These are phyloP conservation scores for Artemisia annua DNA, from an alignment of 129 eudicot genomes.

Conservation along the genomic window DNA sequence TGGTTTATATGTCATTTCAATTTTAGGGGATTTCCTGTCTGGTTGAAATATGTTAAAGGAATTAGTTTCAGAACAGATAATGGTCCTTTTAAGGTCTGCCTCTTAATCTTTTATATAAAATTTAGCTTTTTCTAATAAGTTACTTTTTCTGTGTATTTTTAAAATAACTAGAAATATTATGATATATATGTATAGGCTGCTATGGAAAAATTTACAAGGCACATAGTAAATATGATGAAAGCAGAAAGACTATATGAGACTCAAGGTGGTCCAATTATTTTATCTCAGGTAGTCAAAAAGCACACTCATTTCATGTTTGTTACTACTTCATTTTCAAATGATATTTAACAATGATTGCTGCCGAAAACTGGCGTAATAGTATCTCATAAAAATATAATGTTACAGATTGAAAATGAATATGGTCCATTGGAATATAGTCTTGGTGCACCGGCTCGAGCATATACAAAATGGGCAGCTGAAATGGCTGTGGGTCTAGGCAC, in stretches of 20 bases:
- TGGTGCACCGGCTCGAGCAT: conserved; percentile 84
- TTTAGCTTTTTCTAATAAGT: not conserved
- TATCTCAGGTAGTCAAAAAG: conserved; percentile 81
- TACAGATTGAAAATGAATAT: conserved; percentile 96
- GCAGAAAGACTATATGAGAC: conserved; percentile 72
- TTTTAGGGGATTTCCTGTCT: conserved; percentile 58
- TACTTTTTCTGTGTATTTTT: not conserved
- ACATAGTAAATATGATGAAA: conserved; percentile 98
- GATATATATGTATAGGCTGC: conserved; percentile 57
- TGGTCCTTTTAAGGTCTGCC: conserved; percentile 55
- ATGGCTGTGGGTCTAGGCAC: conserved; percentile 92
- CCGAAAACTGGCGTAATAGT: not conserved
- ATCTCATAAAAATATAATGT: conserved; percentile 1
- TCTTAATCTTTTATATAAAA: not conserved
- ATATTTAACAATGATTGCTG: not conserved
- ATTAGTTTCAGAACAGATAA: conserved; percentile 63
- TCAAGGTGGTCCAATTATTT: conserved; percentile 97
- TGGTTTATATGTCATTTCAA: not conserved
- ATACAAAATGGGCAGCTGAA: conserved; percentile 89
- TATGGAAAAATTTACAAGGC: conserved; percentile 91
- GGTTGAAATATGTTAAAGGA: conserved; percentile 60
- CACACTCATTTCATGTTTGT: conserved; percentile 8
- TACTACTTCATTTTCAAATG: not conserved
- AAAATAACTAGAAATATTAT: not conserved
- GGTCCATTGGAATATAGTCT: conserved; percentile 91